Base-by-base conservation (phyloP, 202 grass and related monocot species). In the Saccharum hybrid region DNA sequence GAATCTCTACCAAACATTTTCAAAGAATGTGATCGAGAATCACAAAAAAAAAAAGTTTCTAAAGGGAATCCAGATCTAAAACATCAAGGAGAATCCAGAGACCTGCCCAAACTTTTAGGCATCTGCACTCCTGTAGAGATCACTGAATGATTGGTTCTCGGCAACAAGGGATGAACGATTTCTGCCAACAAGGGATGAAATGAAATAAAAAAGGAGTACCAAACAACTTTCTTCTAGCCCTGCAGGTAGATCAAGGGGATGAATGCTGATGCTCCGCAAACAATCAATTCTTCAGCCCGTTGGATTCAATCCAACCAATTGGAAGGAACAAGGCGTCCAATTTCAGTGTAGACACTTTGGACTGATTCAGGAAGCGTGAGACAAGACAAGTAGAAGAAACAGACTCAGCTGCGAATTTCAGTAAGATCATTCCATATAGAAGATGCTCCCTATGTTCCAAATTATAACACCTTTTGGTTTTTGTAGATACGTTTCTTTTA, bases 391-490 rank as follows among this genome's bases (percentile, higher is more conserved):
- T 2, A 9, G 33, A 66, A 66, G 6, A 16, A 64, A 66, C 63
- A 66, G 31, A 36, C 49, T 16, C 36, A 81, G 48, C 65, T 71
- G 60, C 57, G 49, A 59, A 78, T 84, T 54, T 66, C 43, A 73
- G 83, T 85, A 41, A 69, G 43, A 71, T 80, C 36, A 75, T 28
- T 68, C 68, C 73, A 71, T 66, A 72, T 51, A 74, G 69, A 39
- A 46, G 37, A 64, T 18, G 1, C 12, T 1, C 0, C 0, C 12
- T 48, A 13, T 4, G 13, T 49, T 6, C 4, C 3, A 14, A 16
- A 49, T 49, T 49, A 49, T 14, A 48, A 48, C 0, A 48, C 4
- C 2, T 14, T 15, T 42, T 14, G 11, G 0, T 4, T 15, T 48
- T 48, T 48, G 1, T 48, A 48, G 12, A 15, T 48, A 4, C 13